Percentiles rank a stretch among this genome's conserved stretches.
These are phyloP conservation scores for Arthrobotrys sphaeroides DNA, from an alignment of 2,329 filamentous ascomycete species.

Conservation along the genomic window DNA sequence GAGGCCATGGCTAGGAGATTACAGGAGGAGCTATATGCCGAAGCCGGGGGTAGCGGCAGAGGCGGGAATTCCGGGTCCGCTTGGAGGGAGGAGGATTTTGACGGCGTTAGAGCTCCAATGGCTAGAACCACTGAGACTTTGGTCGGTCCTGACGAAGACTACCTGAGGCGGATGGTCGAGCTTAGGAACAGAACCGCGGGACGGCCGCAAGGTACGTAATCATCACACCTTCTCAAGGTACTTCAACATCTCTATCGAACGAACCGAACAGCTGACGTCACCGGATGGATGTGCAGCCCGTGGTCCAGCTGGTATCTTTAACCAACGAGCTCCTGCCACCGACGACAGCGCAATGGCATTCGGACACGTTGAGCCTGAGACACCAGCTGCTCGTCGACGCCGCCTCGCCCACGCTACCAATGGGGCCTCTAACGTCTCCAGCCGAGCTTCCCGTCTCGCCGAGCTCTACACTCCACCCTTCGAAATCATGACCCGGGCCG, in stretches of 20 bases:
- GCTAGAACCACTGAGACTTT: constrained; percentile 90
- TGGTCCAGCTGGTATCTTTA: constrained; percentile 70
- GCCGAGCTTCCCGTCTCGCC: constrained; percentile 80
- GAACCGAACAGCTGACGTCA: not conserved
- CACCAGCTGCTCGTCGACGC: constrained; percentile 62
- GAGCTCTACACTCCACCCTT: constrained; percentile 93
- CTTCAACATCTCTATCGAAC: not conserved
- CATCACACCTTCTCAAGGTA: not conserved
- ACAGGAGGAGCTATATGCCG: constrained; percentile 88
- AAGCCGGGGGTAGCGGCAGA: constrained; percentile 58
- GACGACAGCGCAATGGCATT: constrained; percentile 66
- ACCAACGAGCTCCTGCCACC: constrained; percentile 71
- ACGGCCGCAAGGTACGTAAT: constrained; percentile 19
- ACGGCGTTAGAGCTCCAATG: constrained; percentile 86
- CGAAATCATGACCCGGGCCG: constrained; percentile 80
- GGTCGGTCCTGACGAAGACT: constrained; percentile 73
- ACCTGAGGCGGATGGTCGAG: constrained; percentile 46
- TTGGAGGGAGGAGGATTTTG: constrained; percentile 63
- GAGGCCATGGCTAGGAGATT: constrained; percentile 89
- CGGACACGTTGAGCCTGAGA: constrained; percentile 63
- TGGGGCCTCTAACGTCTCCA: constrained; percentile 71
- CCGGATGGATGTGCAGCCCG: not conserved
- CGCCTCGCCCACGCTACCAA: constrained; percentile 71
- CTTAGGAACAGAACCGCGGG: not conserved
- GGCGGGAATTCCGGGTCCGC: constrained; percentile 61